These are phyloP conservation scores for Termitomyces sp. DNA, from an alignment of 768 basidiomycete species.

Conservation along the genomic window DNA sequence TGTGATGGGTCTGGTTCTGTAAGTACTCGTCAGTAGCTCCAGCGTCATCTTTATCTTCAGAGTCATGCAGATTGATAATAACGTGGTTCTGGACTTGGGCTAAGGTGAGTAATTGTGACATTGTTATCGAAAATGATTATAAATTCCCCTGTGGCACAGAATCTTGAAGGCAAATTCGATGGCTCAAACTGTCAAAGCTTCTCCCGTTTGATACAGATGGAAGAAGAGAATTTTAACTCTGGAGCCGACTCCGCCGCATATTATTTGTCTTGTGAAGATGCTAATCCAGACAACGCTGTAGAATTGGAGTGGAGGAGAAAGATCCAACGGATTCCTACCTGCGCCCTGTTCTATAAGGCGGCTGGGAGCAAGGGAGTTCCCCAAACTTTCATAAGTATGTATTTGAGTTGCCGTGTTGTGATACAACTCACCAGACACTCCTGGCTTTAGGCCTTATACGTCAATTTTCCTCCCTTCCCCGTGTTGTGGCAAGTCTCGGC, in stretches of 20 bases:
- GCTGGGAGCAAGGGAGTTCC: constrained; percentile 52
- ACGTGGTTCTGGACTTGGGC: constrained; percentile 70
- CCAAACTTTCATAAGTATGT: constrained; percentile 50
- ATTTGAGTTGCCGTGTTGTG: not conserved
- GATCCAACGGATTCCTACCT: constrained; percentile 40
- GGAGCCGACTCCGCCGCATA: constrained; percentile 5
- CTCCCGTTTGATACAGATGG: constrained; percentile 41
- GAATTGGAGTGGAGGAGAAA: constrained; percentile 22
- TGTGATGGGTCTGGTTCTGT: constrained; percentile 48
- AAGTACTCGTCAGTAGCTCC: constrained; percentile 12
- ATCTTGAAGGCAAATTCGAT: constrained; percentile 60
- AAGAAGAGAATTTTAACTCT: not conserved
- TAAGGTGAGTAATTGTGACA: constrained; percentile 27
- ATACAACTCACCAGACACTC: not conserved
- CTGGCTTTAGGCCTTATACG: constrained; percentile 43
- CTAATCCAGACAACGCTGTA: constrained; percentile 13
- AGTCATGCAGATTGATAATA: constrained; percentile 25
- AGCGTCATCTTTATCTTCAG: not conserved
- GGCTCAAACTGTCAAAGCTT: constrained; percentile 48
- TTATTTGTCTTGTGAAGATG: constrained; percentile 15
- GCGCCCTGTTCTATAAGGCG: constrained; percentile 56
- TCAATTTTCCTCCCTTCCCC: constrained; percentile 67
- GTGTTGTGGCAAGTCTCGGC: constrained; percentile 45
- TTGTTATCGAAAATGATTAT: not conserved
- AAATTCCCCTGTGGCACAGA: constrained; percentile 20